Evolutionary conservation across 2,329 filamentous ascomycete species (phyloP), one percentile per base, ranked within the genome.

Genomic region (Colletotrichum sp.): DNA sequence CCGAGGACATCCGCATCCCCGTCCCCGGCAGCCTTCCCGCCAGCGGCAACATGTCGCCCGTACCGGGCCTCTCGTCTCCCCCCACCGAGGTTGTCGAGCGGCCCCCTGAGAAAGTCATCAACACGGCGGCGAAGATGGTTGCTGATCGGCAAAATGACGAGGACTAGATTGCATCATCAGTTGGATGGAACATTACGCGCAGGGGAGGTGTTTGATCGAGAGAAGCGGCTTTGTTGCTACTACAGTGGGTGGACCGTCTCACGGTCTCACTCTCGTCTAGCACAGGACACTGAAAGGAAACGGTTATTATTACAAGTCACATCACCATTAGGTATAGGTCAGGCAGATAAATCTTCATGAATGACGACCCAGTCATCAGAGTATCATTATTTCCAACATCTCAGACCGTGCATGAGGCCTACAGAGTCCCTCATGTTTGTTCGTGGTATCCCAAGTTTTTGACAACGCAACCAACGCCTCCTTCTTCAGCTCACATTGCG

Each of bases 1-100:
- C 96, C 1, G 93, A 98, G 84, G 94, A 96, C 78, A 93, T 97
- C 80, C 91, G 93, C 78, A 95, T 96, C 58, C 94, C 94, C 1
- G 93, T 96, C 13, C 92, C 94, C 6, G 81, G 81, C 15, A 82
- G 81, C 66, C 79, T 83, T 21, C 79, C 86, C 28, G 85, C 87
- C 72, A 90, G 85, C 32, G 85, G 83, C 2, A 80, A 81, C 16
- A 79, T 84, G 18, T 82, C 86, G 28, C 90, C 90, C 8, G 87
- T 90, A 66, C 84, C 86, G 8, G 88, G 87, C 18, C 81, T 91
- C 67, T 85, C 86, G n/a, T 86, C 85, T 30, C 87, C 88, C 34
- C 87, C 88, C 7, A 81, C 85, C 2, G 87, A 90, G 72, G 82
- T 85, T 1, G 77, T 84, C 32, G 86, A 88, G 77, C 82, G 86